These are phyloP conservation scores for Alnus rubra DNA, from an alignment of 306 rosid species.

Conservation along the genomic window DNA sequence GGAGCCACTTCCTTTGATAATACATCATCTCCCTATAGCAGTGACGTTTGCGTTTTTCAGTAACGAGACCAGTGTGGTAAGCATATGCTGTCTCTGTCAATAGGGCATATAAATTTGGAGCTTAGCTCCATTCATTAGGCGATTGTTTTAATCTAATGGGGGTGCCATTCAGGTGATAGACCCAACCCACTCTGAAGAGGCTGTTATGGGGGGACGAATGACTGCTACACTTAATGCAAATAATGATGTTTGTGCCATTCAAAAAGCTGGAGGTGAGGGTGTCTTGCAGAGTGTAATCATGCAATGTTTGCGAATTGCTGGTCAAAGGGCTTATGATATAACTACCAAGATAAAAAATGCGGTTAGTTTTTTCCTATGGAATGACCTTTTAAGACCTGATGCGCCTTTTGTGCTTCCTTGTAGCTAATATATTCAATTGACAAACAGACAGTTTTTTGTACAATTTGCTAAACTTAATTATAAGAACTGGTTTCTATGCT, in stretches of 20 bases:
- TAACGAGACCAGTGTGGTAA: constrained; percentile 62
- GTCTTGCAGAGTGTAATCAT: constrained; percentile 58
- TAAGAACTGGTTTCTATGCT: background rate
- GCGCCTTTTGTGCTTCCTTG: constrained; percentile 10
- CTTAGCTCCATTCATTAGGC: constrained; percentile 2
- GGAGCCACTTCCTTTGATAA: constrained; percentile 81
- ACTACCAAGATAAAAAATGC: constrained; percentile 73
- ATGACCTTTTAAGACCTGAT: constrained; percentile 1
- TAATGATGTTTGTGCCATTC: constrained; percentile 91
- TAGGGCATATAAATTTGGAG: constrained; percentile 14
- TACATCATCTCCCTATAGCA: constrained; percentile 94
- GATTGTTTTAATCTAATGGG: constrained; percentile 15
- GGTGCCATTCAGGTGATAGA: constrained; percentile 65
- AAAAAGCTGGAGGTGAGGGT: constrained; percentile 89
- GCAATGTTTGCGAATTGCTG: constrained; percentile 84
- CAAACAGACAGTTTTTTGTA: background rate
- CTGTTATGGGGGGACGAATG: constrained; percentile 91
- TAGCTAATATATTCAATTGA: background rate
- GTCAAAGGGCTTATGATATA: constrained; percentile 76
- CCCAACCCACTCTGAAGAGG: constrained; percentile 86
- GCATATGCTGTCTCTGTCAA: background rate
- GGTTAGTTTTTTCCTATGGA: constrained; percentile 50
- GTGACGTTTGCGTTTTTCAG: constrained; percentile 88
- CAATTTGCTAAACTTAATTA: background rate
- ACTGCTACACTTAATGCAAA: constrained; percentile 80